Base-by-base conservation (phyloP, 192 early-diverging fungal genomes). In the Gonapodya sp. region DNA sequence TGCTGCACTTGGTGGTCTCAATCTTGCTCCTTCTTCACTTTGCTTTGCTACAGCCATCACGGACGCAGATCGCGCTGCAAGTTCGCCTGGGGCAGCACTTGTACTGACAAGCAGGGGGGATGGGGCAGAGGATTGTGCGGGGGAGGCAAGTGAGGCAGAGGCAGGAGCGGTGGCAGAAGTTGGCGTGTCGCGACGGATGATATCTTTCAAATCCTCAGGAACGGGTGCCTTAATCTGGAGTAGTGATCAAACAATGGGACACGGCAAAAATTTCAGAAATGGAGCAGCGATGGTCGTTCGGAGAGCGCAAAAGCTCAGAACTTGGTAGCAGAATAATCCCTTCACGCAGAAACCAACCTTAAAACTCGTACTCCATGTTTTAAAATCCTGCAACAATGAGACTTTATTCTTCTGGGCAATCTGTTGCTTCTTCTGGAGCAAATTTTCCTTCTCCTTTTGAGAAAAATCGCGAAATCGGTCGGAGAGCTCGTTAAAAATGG, bases 191-290 rank as follows among this genome's bases (percentile, higher is more conserved):
- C n/a, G n/a, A 8, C 46, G 46, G 46, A 96, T 82, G 35, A 96
- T 93, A 73, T 93, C 92, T 31, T 91, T 88, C 34, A 96, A 84
- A 82, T 97, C 95, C 33, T 90, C 87, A 0, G 95, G 95, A 81
- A 95, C 91, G 1, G 95, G 94, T 14, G 89, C 89, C 79, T 92
- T 92, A 30, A 97, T 88, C 86, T 94, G 78, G 32, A 81, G 33
- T 1, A 80, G n/a, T 34, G 35, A 8, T 31, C 74, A 34, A 30
- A 73, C 1, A 73, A 31, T 16, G 2, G 16, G 14, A 75, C 14
- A 35, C n/a, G n/a, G n/a, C 24, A 18, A 18, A 78, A 33, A 8
- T 73, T 0, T 34, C 34, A 31, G 73, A 2, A 35, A 14, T 18
- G 35, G n/a, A n/a, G n/a, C n/a, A n/a, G n/a, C n/a, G n/a, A n/a